Conservation (phyloP, 352 stramenopile species). For the Globisporangium parvum region DNA sequence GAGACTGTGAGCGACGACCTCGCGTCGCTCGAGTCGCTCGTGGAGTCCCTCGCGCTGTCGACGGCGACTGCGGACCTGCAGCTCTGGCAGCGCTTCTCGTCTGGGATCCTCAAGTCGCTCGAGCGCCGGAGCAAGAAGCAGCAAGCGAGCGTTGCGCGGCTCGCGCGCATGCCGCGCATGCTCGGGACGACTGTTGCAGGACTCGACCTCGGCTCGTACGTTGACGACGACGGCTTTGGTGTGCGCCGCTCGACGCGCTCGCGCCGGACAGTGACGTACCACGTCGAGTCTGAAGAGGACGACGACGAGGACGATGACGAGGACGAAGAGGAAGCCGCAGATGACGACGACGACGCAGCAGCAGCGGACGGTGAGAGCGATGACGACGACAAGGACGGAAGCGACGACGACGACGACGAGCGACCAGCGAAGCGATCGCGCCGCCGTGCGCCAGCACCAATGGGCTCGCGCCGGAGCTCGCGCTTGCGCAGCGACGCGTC, state of each 20-base stretch:
- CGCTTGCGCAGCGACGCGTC: slow-evolving; percentile 6
- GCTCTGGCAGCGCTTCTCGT: slow-evolving; percentile 40
- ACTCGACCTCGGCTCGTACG: slow-evolving; percentile 21
- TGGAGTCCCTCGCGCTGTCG: slow-evolving; percentile 43
- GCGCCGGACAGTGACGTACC: slow-evolving; percentile 45
- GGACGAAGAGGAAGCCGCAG: slow-evolving; percentile 7
- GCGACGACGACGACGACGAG: slow-evolving; percentile 5
- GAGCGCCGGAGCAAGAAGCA: slow-evolving; percentile 41
- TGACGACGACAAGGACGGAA: slow-evolving; percentile 7
- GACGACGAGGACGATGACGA: slow-evolving; percentile 15
- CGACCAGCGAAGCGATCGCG: slow-evolving; percentile 4
- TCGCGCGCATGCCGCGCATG: slow-evolving; percentile 34
- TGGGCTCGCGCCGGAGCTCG: slow-evolving; percentile 7
- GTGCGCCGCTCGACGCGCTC: slow-evolving; percentile 36
- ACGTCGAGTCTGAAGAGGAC: slow-evolving; percentile 29
- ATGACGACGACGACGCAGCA: slow-evolving; percentile 18
- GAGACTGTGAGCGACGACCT: slow-evolving; percentile 59
- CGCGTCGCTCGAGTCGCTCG: slow-evolving; percentile 39
- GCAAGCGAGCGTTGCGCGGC: slow-evolving; percentile 29
- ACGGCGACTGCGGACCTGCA: slow-evolving; percentile 40
- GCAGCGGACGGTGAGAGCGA: slow-evolving; percentile 11
- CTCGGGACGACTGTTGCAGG: slow-evolving; percentile 22
- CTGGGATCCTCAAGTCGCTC: slow-evolving; percentile 42
- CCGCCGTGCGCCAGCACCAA: background rate
- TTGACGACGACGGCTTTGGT: slow-evolving; percentile 22